Base-by-base conservation (phyloP, 495 filamentous ascomycete genomes). In the Immersiella caudata region DNA sequence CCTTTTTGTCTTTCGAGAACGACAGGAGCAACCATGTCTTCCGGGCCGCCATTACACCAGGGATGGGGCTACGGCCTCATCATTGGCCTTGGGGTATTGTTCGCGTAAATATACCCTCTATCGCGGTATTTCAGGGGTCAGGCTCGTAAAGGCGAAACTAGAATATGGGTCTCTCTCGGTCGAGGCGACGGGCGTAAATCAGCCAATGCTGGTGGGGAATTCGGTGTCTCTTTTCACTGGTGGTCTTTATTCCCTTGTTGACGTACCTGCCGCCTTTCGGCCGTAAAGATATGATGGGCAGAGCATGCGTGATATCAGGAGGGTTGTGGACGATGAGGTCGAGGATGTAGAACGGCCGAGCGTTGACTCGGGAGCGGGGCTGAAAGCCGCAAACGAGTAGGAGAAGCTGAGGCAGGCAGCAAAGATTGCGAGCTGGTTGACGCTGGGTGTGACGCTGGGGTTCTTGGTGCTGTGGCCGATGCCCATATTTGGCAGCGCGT, bases 151-250 rank as follows among this genome's bases (percentile, higher is more conserved):
- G 7, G 83, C 90, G 7, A 87, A 89, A 74, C 86, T 81, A 57
- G 66, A 88, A 70, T 85, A 79, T 66, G 90, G 89, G 18, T 77
- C 74, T 22, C 79, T 93, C 29, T 86, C 79, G 55, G 87, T 93
- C 60, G 76, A 74, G 21, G 86, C 81, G 35, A 90, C 89, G 9
- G 89, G 89, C 20, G 80, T 82, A 26, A 93, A 91, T 74, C 88
- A 90, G 73, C 91, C 91, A 51, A 93, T 93, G 90, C 79, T 94
- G 20, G 90, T 89, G n/a, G 92, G 92, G 60, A 92, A 92, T 58
- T 66, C 76, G 20, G 61, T 88, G 16, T 89, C 91, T 2, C 85
- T 94, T 0, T 86, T 93, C 87, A 20, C 92, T 91, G 0, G 56
- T 90, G 2, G 69, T 94, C 67, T 92, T 93, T 78, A 49, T 59